phyloP scores from a whole-genome alignment of 75 land plant genomes.

The Sequoia sempervirens region DNA sequence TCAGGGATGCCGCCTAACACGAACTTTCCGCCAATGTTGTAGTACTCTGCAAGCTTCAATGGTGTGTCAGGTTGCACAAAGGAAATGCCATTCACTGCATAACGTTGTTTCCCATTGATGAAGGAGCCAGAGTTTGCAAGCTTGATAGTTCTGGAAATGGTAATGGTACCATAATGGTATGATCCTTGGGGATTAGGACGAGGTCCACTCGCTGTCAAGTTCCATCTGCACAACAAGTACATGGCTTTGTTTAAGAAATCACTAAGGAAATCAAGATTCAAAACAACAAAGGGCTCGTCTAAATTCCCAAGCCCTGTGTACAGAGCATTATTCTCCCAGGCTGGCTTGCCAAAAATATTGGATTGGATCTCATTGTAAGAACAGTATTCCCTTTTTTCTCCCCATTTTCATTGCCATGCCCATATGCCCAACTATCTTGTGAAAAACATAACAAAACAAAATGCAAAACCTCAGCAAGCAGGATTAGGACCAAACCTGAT shows the following conservation, averaged over 20 bases:
- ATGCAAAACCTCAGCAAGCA: background rate
- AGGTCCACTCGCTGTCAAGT: slow-evolving; percentile 78
- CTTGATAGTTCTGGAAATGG: slow-evolving; percentile 48
- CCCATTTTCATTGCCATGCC: too few relatives aligned
- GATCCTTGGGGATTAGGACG: slow-evolving; percentile 88
- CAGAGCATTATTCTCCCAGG: background rate
- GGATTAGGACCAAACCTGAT: slow-evolving; percentile 22
- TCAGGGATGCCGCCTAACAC: slow-evolving; percentile 36
- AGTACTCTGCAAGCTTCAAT: slow-evolving; percentile 83
- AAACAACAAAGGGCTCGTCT: background rate
- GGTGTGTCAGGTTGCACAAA: slow-evolving; percentile 66
- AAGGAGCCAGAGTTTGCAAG: slow-evolving; percentile 28
- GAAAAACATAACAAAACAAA: background rate
- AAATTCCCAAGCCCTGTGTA: background rate
- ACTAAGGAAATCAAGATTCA: background rate
- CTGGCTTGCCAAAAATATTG: background rate
- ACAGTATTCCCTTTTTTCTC: background rate
- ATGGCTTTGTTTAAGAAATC: background rate
- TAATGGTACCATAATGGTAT: slow-evolving; percentile 64
- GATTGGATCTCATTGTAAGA: background rate
- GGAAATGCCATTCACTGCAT: slow-evolving; percentile 65
- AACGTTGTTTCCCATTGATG: slow-evolving; percentile 54
- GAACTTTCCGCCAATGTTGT: slow-evolving; percentile 62
- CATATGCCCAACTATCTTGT: background rate
- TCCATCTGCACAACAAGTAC: slow-evolving; percentile 32